These are phyloP conservation scores for Zygotorulaspora mrakii DNA, from an alignment of 1,139 yeast genomes.

Conservation along the genomic window DNA sequence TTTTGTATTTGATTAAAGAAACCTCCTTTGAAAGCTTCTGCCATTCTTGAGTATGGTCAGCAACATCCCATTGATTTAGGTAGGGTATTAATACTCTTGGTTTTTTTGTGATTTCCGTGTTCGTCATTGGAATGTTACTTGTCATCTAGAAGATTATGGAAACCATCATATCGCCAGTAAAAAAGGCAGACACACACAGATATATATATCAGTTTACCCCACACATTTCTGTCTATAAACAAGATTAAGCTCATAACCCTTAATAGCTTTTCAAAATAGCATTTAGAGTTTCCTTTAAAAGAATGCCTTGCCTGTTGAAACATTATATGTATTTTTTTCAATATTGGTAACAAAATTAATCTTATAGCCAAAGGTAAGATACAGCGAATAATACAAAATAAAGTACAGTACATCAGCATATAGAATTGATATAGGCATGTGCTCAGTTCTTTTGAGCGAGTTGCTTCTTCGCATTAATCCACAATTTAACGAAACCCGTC, in stretches of 20 bases:
- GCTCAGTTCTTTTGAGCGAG: constrained; percentile 6
- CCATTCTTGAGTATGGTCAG: constrained; percentile 30
- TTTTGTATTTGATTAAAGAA: constrained; percentile 28
- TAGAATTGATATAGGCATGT: neutral
- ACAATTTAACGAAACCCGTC: constrained; percentile 42
- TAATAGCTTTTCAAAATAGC: neutral
- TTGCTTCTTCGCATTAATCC: constrained; percentile 36
- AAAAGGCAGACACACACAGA: too few species aligned
- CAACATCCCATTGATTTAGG: constrained; percentile 28
- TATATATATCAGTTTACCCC: too few species aligned
- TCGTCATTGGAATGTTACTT: too few species aligned
- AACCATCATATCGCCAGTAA: too few species aligned
- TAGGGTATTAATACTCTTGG: constrained; percentile 32
- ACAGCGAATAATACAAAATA: too few species aligned
- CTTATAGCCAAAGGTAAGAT: constrained; percentile 1
- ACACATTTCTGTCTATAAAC: too few species aligned
- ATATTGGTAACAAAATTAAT: too few species aligned
- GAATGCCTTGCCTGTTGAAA: neutral
- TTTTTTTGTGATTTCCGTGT: constrained; percentile 5
- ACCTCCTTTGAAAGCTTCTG: constrained; percentile 22
- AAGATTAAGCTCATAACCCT: too few species aligned
- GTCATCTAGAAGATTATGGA: too few species aligned
- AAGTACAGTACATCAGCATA: neutral
- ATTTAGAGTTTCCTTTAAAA: neutral
- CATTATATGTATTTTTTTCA: too few species aligned